phyloP scores from a whole-genome alignment of 805 yeast genomes.

The Yamadazyma kitorensis region DNA sequence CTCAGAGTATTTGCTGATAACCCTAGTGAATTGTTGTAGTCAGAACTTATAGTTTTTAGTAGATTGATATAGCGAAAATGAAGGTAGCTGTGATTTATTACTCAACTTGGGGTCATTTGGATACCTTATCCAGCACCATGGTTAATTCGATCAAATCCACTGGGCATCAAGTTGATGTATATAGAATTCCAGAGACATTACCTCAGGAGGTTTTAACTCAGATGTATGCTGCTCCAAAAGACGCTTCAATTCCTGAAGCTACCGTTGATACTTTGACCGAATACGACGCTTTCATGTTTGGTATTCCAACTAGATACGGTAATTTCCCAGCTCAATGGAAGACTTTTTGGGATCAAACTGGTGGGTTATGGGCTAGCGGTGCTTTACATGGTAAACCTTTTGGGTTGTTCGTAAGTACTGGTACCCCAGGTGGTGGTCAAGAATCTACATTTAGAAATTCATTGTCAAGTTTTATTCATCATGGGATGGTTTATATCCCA shows the following conservation, averaged over 20 bases:
- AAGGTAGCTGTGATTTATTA: conserved; percentile 76
- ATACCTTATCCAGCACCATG: conserved; percentile 64
- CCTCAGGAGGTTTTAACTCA: conserved; percentile 14
- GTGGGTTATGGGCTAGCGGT: conserved; percentile 73
- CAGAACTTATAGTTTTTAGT: too few species aligned
- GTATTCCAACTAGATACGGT: conserved; percentile 81
- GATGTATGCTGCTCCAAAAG: conserved; percentile 18
- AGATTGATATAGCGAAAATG: too few species aligned
- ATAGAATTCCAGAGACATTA: conserved; percentile 67
- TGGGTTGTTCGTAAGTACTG: conserved; percentile 72
- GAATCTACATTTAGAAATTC: conserved; percentile 63
- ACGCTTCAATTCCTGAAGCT: conserved; percentile 51
- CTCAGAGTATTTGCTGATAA: too few species aligned
- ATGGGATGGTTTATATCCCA: conserved; percentile 77
- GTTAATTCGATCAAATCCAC: conserved; percentile 61
- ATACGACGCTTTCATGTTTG: conserved; percentile 76
- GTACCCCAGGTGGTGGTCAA: conserved; percentile 77
- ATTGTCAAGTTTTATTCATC: conserved; percentile 65
- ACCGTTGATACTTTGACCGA: conserved; percentile 52
- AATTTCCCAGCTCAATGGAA: conserved; percentile 75
- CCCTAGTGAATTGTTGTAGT: too few species aligned
- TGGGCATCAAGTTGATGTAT: conserved; percentile 69
- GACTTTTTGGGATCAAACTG: conserved; percentile 77
- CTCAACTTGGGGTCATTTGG: conserved; percentile 79
- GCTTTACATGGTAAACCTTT: conserved; percentile 70